Evolutionary conservation across 129 eudicot species (phyloP).

Genomic region (Centella asiatica): DNA sequence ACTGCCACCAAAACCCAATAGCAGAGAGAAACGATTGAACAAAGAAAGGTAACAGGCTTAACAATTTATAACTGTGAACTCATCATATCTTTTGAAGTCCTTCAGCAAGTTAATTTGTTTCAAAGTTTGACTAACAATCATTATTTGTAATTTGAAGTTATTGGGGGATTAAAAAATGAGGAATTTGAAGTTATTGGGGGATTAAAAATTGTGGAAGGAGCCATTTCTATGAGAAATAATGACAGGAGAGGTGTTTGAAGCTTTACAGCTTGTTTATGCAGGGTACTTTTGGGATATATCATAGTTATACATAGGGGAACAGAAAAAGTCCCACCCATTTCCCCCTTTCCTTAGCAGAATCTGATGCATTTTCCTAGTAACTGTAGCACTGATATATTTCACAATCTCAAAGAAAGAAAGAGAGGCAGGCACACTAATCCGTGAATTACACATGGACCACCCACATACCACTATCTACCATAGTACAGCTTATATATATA

Average conservation of each 20-base stretch:
- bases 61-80: too few relatives aligned
- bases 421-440: background rate
- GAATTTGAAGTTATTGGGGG: too few relatives aligned
- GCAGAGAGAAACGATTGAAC: too few relatives aligned
- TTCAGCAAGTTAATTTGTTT: too few relatives aligned
- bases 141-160: too few relatives aligned
- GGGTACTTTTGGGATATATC: slow-evolving; percentile 41
- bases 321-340: slow-evolving; percentile 13
- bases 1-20: too few relatives aligned
- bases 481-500: background rate
- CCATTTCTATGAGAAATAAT: slow-evolving; percentile 5
- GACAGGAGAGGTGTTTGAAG: slow-evolving; percentile 17
- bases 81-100: too few relatives aligned
- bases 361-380: background rate
- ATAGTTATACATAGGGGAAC: slow-evolving; percentile 20
- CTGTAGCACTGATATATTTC: background rate
- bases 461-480: background rate
- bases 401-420: slow-evolving; percentile 1
- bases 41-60: too few relatives aligned
- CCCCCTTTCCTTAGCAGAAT: slow-evolving; percentile 17
- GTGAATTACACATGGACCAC: slow-evolving; percentile 15
- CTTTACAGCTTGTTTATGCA: slow-evolving; percentile 49
- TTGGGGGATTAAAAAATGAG: too few relatives aligned
- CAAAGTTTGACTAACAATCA: too few relatives aligned
- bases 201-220: background rate